These are phyloP conservation scores for Syzygium oleosum DNA, from an alignment of 345 rosid genomes.

Conservation along the genomic window DNA sequence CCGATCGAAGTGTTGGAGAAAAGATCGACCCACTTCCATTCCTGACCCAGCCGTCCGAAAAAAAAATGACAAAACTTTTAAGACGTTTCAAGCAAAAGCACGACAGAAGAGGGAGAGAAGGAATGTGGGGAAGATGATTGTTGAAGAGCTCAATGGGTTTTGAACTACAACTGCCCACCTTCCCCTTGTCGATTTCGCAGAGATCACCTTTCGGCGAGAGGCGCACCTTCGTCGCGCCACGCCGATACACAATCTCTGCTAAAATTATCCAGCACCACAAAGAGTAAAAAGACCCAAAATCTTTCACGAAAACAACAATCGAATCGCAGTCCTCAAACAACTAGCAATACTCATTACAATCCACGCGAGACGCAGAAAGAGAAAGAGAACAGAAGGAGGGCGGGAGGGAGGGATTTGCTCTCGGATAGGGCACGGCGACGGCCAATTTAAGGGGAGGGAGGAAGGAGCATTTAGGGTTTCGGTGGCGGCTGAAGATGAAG, in stretches of 20 bases:
- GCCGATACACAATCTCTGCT: conserved; percentile 6
- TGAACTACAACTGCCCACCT: conserved; percentile 6
- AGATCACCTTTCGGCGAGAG: not conserved
- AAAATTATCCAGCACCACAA: not conserved
- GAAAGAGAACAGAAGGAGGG: not conserved
- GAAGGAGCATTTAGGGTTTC: not conserved
- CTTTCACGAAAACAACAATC: not conserved
- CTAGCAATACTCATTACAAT: not conserved
- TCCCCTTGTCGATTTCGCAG: not conserved
- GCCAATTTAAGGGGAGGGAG: not conserved
- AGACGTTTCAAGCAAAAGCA: not conserved
- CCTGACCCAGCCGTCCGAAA: not conserved
- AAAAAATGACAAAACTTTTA: not conserved
- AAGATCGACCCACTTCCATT: not conserved
- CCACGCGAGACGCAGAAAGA: not conserved
- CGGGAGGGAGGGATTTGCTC: not conserved
- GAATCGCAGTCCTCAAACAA: not conserved
- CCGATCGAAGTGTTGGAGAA: not conserved
- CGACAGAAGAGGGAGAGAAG: not conserved
- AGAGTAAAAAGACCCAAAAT: not conserved
- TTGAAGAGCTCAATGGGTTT: not conserved
- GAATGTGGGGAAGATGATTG: conserved; percentile 6
- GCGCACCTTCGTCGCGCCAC: not conserved
- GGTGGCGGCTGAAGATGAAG: not conserved
- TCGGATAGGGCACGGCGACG: not conserved